A percentile compares a stretch with the other conserved stretches of the same genome.
These are phyloP conservation scores for Talaromyces borbonicus DNA, from an alignment of 495 filamentous ascomycete species.

Conservation along the genomic window DNA sequence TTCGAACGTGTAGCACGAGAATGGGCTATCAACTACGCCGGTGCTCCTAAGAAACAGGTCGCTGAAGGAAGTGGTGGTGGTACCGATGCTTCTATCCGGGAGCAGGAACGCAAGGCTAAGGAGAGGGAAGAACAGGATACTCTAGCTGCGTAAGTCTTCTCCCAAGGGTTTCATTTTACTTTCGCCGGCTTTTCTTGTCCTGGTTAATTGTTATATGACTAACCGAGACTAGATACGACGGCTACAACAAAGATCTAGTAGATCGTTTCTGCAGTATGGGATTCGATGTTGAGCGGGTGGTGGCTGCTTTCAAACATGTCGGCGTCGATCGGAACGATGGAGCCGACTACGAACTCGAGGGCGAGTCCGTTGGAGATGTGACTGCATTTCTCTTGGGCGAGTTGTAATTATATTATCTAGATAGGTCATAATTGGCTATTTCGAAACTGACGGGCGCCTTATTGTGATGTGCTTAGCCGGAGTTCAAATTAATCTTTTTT, in stretches of 20 bases:
- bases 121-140: conserved; percentile 32
- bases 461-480: too few relatives aligned
- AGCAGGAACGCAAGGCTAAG: conserved; percentile 36
- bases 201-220: too few relatives aligned
- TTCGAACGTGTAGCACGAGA: conserved; percentile 80
- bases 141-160: conserved; percentile 30
- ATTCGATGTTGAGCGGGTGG: conserved; percentile 81
- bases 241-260: conserved; percentile 78
- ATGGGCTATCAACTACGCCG: conserved; percentile 80
- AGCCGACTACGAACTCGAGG: conserved; percentile 73
- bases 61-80: conserved; percentile 41
- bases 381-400: conserved; percentile 78
- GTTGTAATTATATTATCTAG: too few relatives aligned
- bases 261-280: conserved; percentile 91
- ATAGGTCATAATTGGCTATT: too few relatives aligned
- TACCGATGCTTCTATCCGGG: conserved; percentile 38
- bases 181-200: not conserved
- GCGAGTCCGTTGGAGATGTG: conserved; percentile 82
- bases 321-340: conserved; percentile 70
- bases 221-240: conserved; percentile 57
- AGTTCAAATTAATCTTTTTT: too few relatives aligned
- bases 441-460: too few relatives aligned
- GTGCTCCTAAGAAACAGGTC: conserved; percentile 51
- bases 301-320: conserved; percentile 71
- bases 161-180: too few relatives aligned